Base-by-base conservation (phyloP, 495 filamentous ascomycete species). In the Chaetomium tenue region DNA sequence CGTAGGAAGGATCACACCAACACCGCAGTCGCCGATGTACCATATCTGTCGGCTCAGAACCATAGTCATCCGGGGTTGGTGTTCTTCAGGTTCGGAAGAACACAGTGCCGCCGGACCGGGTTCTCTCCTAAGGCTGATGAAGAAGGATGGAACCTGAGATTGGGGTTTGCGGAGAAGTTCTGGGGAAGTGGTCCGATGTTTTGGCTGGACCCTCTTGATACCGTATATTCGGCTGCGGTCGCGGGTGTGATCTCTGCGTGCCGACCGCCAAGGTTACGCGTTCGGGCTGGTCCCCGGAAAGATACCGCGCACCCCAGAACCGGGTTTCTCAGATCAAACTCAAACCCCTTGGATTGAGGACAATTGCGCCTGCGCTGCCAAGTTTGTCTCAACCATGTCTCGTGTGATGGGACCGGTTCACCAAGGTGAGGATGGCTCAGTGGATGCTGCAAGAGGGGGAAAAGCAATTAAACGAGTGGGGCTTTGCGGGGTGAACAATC, bases 401-500 rank as follows among this genome's bases (percentile, higher is more conserved):
- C 22, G 23, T 7, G 16, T 42, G 55, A 40, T 46, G 55, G 46
- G 20, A 22, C 23, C 1, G 18, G n/a, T 37, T 37, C 22, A 7
- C 1, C 15, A 2, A 20, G 5, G 12, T 13, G 25, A 13, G 42
- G n/a, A 18, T 22, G n/a, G 33, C n/a, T n/a, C n/a, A n/a, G n/a
- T n/a, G 37, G 40, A 30, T 30, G 54, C 13, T 5, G 47, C 20
- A n/a, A 23, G 5, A 44, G 15, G 47, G 37, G 59, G 59, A 46
- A 62, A 55, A 53, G 48, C 9, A 23, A 57, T 63, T 63, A 51
- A 63, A 50, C 64, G 53, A 44, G 46, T 30, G 52, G 25, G 55
- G 0, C 5, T 53, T 5, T 28, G 59, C 51, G 47, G 66, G 69
- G 50, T 65, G 65, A 71, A 67, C 47, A 13, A 64, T 71, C 68